These are phyloP conservation scores for Lagenidium sp. DNA, from an alignment of 352 stramenopile genomes.

Conservation along the genomic window DNA sequence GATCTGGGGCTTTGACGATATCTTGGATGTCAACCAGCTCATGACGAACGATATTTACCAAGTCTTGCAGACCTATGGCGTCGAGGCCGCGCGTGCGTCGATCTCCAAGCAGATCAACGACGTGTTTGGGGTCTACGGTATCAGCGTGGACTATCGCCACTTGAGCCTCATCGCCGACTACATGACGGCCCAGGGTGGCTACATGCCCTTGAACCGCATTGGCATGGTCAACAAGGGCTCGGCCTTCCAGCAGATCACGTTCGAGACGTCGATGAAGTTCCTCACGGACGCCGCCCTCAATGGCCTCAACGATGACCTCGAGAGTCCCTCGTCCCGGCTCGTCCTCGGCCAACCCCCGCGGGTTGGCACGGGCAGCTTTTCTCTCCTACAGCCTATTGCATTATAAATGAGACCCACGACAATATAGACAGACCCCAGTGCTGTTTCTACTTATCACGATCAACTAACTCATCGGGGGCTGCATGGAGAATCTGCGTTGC, in stretches of 20 bases:
- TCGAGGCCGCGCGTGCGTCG: slow-evolving; percentile 95
- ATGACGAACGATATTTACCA: slow-evolving; percentile 98
- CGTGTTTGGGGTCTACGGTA: slow-evolving; percentile 99
- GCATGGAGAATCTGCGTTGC: slow-evolving; percentile 35
- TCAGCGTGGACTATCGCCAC: slow-evolving; percentile 97
- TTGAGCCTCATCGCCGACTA: slow-evolving; percentile 98
- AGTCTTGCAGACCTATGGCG: slow-evolving; percentile 95
- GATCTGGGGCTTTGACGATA: slow-evolving; percentile 92
- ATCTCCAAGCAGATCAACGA: slow-evolving; percentile 99
- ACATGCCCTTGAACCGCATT: slow-evolving; percentile 97
- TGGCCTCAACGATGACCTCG: slow-evolving; percentile 84
- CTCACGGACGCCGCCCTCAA: slow-evolving; percentile 94
- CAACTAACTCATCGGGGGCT: slow-evolving; percentile 8
- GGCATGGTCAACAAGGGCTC: slow-evolving; percentile 96
- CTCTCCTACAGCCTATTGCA: slow-evolving; percentile 85
- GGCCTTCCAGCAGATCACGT: slow-evolving; percentile 99
- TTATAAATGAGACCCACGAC: slow-evolving; percentile 47
- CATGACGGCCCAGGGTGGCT: slow-evolving; percentile 97
- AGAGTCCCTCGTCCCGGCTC: slow-evolving; percentile 92
- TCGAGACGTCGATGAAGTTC: slow-evolving; percentile 99
- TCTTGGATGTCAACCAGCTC: slow-evolving; percentile 93
- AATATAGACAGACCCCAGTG: slow-evolving; percentile 3
- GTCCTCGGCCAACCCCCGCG: slow-evolving; percentile 92
- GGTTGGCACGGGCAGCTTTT: slow-evolving; percentile 95
- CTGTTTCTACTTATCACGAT: not conserved